Base-by-base conservation (phyloP, 2,329 filamentous ascomycete species). In the Fusarium udum region DNA sequence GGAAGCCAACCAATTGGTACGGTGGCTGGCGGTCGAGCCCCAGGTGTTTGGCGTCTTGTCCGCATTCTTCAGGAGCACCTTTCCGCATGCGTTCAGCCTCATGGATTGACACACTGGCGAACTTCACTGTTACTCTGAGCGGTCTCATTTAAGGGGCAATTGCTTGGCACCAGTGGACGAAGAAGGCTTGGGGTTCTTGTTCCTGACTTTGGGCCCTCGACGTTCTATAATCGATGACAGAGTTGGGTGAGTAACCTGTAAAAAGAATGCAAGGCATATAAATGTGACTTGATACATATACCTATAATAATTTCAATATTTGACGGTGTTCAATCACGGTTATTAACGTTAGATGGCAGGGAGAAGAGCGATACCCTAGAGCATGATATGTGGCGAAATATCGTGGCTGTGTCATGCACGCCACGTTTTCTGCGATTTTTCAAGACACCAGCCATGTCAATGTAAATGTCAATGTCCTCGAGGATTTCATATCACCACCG, bases 21-120 rank as follows among this genome's bases (percentile, higher is more conserved):
- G 13, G 18, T 31, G 26, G 20, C 20, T 24, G n/a, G 18, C 7
- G n/a, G 10, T 32, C 31, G 39, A 46, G 55, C 14, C 15, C 32
- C 34, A n/a, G 48, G 24, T 7, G 28, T 14, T 31, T 26, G 20
- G 12, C 48, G 28, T 31, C 31, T 34, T 16, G 52, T 31, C 45
- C 64, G 62, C 62, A 66, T 66, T 61, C 46, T 36, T 31, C 14
- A 26, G 6, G 14, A 26, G 7, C 14, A 20, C 34, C n/a, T 59
- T 67, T 26, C 62, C 61, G 28, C 14, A 65, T 52, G 24, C 52
- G 39, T 51, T 51, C 22, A 24, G 31, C 22, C 36, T 31, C 24
- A 24, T 42, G 9, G 15, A 9, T 48, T 40, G 6, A 26, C 3
- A 48, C 9, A 26, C 10, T 22, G 11, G 20, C 22, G 1, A 12